Evolutionary conservation across 2,329 filamentous ascomycete species (phyloP).

Genomic region (Xylaria sp.): DNA sequence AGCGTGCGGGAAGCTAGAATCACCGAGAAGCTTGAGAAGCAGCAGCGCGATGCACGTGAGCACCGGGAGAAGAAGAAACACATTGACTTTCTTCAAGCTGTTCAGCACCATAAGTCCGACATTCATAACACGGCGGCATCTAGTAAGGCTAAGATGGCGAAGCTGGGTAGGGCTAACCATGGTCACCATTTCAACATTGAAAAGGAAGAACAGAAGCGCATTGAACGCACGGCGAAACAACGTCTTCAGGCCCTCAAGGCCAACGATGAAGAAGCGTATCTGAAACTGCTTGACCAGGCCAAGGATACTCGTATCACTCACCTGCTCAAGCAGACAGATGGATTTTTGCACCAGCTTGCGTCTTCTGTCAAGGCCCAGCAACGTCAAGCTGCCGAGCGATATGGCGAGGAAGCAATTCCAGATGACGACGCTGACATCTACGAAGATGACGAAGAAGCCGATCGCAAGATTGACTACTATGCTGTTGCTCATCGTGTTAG

Average conservation of each 20-base stretch:
- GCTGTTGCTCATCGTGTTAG: conserved; percentile 94
- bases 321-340: conserved; percentile 91
- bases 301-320: conserved; percentile 99
- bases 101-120: conserved; percentile 75
- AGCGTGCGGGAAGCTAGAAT: conserved; percentile 91
- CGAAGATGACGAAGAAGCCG: conserved; percentile 63
- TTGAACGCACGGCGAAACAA: conserved; percentile 96
- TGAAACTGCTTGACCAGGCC: conserved; percentile 94
- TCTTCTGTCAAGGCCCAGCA: conserved; percentile 93
- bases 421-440: conserved; percentile 63
- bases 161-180: conserved; percentile 84
- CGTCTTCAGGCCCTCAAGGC: conserved; percentile 98
- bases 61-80: conserved; percentile 98
- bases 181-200: conserved; percentile 92
- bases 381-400: conserved; percentile 71
- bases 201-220: conserved; percentile 97
- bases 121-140: conserved; percentile 61
- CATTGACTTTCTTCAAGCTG: conserved; percentile 80
- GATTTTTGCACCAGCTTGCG: conserved; percentile 92
- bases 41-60: conserved; percentile 93
- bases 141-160: conserved; percentile 71
- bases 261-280: conserved; percentile 98
- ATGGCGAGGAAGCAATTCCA: conserved; percentile 58
- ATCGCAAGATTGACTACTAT: conserved; percentile 94
- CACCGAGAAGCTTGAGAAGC: conserved; percentile 98